Evolutionary conservation across 2,329 filamentous ascomycete species (phyloP).

Genomic region (Fusarium dimerum): DNA sequence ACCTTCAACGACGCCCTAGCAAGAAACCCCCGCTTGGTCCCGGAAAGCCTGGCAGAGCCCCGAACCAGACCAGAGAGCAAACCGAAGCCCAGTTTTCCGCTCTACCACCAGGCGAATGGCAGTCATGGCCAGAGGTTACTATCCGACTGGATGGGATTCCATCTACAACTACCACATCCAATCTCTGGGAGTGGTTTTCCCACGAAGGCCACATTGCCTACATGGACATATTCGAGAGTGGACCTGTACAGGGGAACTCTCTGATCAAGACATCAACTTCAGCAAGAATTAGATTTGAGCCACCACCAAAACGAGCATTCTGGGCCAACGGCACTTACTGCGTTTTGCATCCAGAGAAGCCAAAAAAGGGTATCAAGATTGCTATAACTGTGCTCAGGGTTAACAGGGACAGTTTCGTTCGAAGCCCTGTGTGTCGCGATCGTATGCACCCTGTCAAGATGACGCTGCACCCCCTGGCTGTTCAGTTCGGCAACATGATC

Average conservation of each 20-base stretch:
- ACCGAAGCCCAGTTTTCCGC: not conserved
- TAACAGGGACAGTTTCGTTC: conserved; percentile 13
- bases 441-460: conserved; percentile 36
- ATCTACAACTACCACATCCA: conserved; percentile 36
- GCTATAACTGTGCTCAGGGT: conserved; percentile 3
- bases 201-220: conserved; percentile 53
- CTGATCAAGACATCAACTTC: conserved; percentile 6
- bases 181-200: conserved; percentile 55
- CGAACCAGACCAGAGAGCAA: not conserved
- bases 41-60: not conserved
- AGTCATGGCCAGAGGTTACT: conserved; percentile 35
- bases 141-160: conserved; percentile 39
- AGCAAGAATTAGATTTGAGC: conserved; percentile 58
- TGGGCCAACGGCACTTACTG: conserved; percentile 43
- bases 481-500: conserved; percentile 65
- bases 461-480: conserved; percentile 42
- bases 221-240: conserved; percentile 52
- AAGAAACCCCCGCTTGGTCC: not conserved
- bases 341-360: conserved; percentile 26
- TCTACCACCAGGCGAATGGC: conserved; percentile 30
- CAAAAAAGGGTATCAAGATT: conserved; percentile 19
- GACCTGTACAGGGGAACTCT: conserved; percentile 13
- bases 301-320: conserved; percentile 53
- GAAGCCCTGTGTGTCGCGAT: conserved; percentile 18
- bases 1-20: too few species aligned